A percentile compares a stretch with the other conserved stretches of the same genome.
These are phyloP conservation scores for Ampelomyces quisqualis DNA, from an alignment of 2,329 filamentous ascomycete genomes.

Conservation along the genomic window DNA sequence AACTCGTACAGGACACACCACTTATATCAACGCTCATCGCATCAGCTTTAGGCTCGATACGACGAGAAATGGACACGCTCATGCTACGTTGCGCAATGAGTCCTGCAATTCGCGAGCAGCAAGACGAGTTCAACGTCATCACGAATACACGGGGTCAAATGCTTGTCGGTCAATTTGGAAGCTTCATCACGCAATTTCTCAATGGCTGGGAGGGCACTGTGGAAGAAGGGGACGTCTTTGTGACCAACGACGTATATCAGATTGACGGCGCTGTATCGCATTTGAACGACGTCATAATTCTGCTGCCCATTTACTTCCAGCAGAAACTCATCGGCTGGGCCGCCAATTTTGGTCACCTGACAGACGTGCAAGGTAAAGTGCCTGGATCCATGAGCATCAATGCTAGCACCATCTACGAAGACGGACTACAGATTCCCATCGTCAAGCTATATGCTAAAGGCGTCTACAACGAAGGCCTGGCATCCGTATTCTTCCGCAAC, in stretches of 20 bases:
- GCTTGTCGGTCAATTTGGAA: slow-evolving; percentile 55
- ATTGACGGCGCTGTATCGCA: slow-evolving; percentile 54
- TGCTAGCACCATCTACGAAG: slow-evolving; percentile 51
- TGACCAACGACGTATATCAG: slow-evolving; percentile 55
- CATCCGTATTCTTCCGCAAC: slow-evolving; percentile 52
- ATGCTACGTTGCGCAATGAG: slow-evolving; percentile 56
- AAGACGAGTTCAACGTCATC: slow-evolving; percentile 57
- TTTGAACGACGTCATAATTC: slow-evolving; percentile 53
- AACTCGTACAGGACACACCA: slow-evolving; percentile 44
- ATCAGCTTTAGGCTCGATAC: slow-evolving; percentile 50
- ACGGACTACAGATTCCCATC: slow-evolving; percentile 53
- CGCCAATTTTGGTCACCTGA: slow-evolving; percentile 55
- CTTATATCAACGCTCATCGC: slow-evolving; percentile 50
- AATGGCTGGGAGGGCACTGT: slow-evolving; percentile 50
- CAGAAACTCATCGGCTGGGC: slow-evolving; percentile 51
- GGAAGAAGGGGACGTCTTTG: slow-evolving; percentile 53
- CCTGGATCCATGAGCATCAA: slow-evolving; percentile 55
- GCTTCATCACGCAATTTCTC: slow-evolving; percentile 53
- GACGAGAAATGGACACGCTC: slow-evolving; percentile 54
- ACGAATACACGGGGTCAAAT: slow-evolving; percentile 53
- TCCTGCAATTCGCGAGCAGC: slow-evolving; percentile 54
- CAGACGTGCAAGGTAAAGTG: slow-evolving; percentile 49
- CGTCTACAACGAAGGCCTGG: slow-evolving; percentile 48
- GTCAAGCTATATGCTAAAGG: slow-evolving; percentile 52
- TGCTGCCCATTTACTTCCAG: slow-evolving; percentile 52